Percentiles rank a stretch among this genome's conserved stretches.
Evolutionary conservation across 495 filamentous ascomycete species (phyloP).

Genomic region (Podospora anserina): DNA sequence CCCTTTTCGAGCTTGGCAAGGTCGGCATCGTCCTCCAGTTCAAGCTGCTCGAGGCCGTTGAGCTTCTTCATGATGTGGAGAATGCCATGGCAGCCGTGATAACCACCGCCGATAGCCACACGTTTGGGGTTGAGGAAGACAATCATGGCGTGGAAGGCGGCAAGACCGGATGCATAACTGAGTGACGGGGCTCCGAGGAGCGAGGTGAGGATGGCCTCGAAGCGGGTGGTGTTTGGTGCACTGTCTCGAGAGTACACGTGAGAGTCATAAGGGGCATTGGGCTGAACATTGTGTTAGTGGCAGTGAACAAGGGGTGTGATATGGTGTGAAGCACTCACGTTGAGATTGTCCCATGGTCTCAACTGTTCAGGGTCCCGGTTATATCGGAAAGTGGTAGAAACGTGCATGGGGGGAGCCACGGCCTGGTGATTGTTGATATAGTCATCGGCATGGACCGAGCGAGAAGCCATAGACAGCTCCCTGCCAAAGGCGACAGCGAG

Average conservation of each 20-base stretch:
- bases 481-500: constrained; percentile 29
- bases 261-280: constrained; percentile 38
- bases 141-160: constrained; percentile 81
- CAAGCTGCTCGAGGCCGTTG: constrained; percentile 63
- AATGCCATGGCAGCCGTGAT: constrained; percentile 91
- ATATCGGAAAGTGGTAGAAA: constrained; percentile 88
- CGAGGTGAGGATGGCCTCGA: constrained; percentile 73
- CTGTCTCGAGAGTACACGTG: constrained; percentile 79
- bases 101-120: constrained; percentile 75
- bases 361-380: constrained; percentile 62
- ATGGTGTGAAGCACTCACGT: constrained; percentile 34
- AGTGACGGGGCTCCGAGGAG: constrained; percentile 66
- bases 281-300: constrained; percentile 26
- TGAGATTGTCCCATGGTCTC: constrained; percentile 42
- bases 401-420: constrained; percentile 81
- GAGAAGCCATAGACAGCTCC: constrained; percentile 58
- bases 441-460: constrained; percentile 85
- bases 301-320: not conserved
- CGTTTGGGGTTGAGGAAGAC: constrained; percentile 72
- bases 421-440: constrained; percentile 64
- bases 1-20: constrained; percentile 56
- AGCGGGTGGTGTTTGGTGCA: constrained; percentile 72
- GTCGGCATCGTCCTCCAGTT: constrained; percentile 49
- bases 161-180: constrained; percentile 80
- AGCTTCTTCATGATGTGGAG: constrained; percentile 67